Base-by-base conservation (phyloP, 2,329 filamentous ascomycete genomes). In the Fusarium nygamai region DNA sequence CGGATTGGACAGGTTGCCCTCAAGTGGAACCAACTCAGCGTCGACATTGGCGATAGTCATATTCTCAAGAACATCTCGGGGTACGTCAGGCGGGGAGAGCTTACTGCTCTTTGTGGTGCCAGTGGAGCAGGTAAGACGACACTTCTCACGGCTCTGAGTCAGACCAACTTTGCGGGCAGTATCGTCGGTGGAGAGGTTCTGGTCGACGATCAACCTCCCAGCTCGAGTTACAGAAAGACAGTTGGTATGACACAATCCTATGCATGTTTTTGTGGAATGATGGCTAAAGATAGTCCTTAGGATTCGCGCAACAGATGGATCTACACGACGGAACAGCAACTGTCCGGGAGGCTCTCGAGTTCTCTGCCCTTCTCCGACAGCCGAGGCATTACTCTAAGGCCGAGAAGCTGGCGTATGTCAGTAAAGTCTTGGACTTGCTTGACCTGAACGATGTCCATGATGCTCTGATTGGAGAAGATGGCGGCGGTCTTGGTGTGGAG, bases 51-150 rank as follows among this genome's bases (percentile, higher is more conserved):
- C 33, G 50, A 53, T 22, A 53, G 10, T 2, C 50, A 53, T 16
- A 53, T 53, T 36, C 33, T 53, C 19, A 53, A 36, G n/a, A 38
- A 36, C 10, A 53, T 53, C 24, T 53, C 50, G 9, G 50, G 50
- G 3, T 53, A 53, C 14, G 50, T 53, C 33, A 53, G 50, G 6
- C 33, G 50, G 0, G 50, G 50, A 16, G 50, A 53, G n/a, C 33
- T 38, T 9, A 53, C 50, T 16, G 50, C 50, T 38, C 50, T 53
- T 2, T 53, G 50, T 2, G 50, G 50, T 8, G 50, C 50, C 19
- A 53, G 50, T 13, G 51, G 51, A n/a, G 51, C 51, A 29, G 36
- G 51, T 8, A 56, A 56, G 24, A 56, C 51, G 19, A 56, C 51
- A 29, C 51, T 56, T 9, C 51, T 39, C 14, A 56, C 51, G 2